Percentiles rank a stretch among this genome's conserved stretches.
Evolutionary conservation across 257 asterid species (phyloP).

Genomic region (Leonotis leonurus): DNA sequence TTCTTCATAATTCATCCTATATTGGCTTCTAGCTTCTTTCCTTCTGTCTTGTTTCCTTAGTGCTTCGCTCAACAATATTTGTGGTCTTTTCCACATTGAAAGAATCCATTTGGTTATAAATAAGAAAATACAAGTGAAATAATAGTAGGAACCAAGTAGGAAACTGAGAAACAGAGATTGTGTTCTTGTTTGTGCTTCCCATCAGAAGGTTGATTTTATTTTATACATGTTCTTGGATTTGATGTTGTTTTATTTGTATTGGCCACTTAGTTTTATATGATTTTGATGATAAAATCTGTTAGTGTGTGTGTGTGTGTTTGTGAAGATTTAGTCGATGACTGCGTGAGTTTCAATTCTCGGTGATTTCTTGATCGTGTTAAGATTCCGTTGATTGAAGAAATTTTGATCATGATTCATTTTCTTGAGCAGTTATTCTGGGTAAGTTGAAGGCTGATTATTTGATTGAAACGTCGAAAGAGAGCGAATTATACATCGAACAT

Average conservation of each 20-base stretch:
- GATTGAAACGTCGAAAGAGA: not conserved
- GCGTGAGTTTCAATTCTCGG: not conserved
- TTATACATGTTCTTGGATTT: not conserved
- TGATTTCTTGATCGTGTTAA: not conserved
- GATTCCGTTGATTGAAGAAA: not conserved
- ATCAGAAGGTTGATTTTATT: not conserved
- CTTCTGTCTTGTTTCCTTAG: not conserved
- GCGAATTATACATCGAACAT: conserved; percentile 10
- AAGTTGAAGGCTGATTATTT: not conserved
- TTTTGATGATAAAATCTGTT: no score
- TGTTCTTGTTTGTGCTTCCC: no score
- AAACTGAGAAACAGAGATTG: no score
- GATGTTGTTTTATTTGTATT: not conserved
- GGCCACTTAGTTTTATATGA: not conserved
- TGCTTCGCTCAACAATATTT: not conserved
- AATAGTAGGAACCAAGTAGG: no score
- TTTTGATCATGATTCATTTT: not conserved
- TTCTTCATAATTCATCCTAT: not conserved
- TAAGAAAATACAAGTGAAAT: no score
- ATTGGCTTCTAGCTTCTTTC: not conserved
- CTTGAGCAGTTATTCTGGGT: not conserved
- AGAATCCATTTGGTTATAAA: not conserved
- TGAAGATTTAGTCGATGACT: not conserved
- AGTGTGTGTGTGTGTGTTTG: no score
- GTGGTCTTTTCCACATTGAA: not conserved